Evolutionary conservation across 495 filamentous ascomycete genomes (phyloP).

Genomic region (Letharia columbiana): DNA sequence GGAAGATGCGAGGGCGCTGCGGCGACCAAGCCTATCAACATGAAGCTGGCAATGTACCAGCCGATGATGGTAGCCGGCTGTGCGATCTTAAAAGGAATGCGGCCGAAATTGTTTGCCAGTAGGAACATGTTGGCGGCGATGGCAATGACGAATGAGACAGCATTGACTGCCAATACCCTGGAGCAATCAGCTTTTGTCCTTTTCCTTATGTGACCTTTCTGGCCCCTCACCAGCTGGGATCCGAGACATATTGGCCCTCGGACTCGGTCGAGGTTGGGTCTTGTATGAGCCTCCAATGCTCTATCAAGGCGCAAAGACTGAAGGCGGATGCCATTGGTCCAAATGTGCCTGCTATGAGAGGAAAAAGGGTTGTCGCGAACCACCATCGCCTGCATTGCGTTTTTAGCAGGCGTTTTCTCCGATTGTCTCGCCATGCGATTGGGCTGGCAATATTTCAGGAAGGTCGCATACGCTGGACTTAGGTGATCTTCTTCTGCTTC

Average conservation of each 20-base stretch:
- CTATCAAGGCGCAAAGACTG: slow-evolving; percentile 63
- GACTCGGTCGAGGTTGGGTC: slow-evolving; percentile 36
- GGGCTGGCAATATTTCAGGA: neutral
- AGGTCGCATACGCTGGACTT: slow-evolving; percentile 42
- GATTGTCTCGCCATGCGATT: neutral
- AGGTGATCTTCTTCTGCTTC: slow-evolving; percentile 35
- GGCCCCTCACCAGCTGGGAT: slow-evolving; percentile 55
- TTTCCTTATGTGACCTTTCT: neutral
- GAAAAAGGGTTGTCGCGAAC: slow-evolving; percentile 70
- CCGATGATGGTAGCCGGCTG: slow-evolving; percentile 55
- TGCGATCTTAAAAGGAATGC: slow-evolving; percentile 40
- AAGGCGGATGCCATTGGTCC: slow-evolving; percentile 74
- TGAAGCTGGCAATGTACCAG: slow-evolving; percentile 57
- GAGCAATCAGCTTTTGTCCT: neutral
- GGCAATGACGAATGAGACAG: neutral
- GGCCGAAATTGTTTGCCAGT: slow-evolving; percentile 50
- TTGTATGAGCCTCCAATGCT: slow-evolving; percentile 58
- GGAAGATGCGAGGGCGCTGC: slow-evolving; percentile 44
- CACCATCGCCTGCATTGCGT: slow-evolving; percentile 55
- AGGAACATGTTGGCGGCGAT: slow-evolving; percentile 1
- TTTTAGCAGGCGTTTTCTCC: neutral
- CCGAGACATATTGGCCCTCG: slow-evolving; percentile 44
- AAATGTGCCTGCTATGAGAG: slow-evolving; percentile 69
- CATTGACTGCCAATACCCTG: slow-evolving; percentile 5
- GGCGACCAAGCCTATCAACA: slow-evolving; percentile 50